Evolutionary conservation across 371 early-diverging fungal species (phyloP).

Genomic region (Mortierella sp.): DNA sequence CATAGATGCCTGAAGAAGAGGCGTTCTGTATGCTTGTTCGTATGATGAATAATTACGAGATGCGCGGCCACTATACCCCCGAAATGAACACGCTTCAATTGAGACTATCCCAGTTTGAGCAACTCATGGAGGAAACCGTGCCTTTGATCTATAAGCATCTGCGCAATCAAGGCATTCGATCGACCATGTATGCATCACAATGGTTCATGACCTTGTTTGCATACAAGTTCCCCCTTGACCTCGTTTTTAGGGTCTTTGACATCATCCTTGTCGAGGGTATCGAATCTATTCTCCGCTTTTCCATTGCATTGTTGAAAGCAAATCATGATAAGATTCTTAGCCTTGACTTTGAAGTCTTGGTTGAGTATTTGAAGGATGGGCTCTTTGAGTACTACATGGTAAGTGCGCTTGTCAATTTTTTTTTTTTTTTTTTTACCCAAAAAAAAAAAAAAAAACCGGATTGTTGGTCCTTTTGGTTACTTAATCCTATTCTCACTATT

Average conservation of each 20-base stretch:
- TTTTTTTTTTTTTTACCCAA: too few relatives aligned
- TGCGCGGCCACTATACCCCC: conserved; percentile 86
- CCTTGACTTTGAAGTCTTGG: conserved; percentile 87
- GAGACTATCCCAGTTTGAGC: conserved; percentile 86
- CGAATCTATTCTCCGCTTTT: conserved; percentile 89
- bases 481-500: neutral
- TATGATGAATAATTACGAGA: conserved; percentile 91
- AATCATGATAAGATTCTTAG: conserved; percentile 75
- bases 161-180: conserved; percentile 75
- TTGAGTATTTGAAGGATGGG: conserved; percentile 84
- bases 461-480: too few relatives aligned
- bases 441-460: too few relatives aligned
- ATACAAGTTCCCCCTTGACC: conserved; percentile 89
- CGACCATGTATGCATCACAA: conserved; percentile 94
- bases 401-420: neutral
- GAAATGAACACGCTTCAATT: conserved; percentile 91
- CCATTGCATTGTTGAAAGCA: conserved; percentile 86
- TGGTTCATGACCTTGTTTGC: conserved; percentile 98
- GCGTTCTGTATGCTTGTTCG: conserved; percentile 93
- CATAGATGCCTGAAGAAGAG: conserved; percentile 89
- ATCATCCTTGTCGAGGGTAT: conserved; percentile 90
- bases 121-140: conserved; percentile 80
- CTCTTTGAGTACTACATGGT: conserved; percentile 60
- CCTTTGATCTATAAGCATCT: conserved; percentile 85
- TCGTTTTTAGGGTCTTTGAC: conserved; percentile 93